Base-by-base conservation (phyloP, 805 yeast species). In the Metahyphopichia silvanorum region DNA sequence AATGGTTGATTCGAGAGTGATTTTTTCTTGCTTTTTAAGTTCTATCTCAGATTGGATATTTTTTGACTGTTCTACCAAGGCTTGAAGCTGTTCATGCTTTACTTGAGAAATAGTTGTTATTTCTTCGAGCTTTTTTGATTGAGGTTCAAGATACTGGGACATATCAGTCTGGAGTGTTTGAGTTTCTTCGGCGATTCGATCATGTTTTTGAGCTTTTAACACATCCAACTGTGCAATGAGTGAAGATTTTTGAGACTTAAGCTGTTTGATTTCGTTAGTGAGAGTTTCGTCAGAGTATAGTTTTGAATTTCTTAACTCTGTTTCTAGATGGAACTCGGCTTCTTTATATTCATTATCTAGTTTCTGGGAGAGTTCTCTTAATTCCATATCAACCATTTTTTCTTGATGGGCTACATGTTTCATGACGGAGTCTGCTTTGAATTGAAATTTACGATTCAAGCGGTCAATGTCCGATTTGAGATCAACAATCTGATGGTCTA, bases 261-360 rank as follows among this genome's bases (percentile, higher is more conserved):
- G 33, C 0, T 37, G 29, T 4, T 31, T 23, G 10, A 58, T 46
- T 20, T 55, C 51, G 6, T 37, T 25, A 9, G 39, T 12, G 4
- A 46, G 14, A 4, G 43, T 44, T 5, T 50, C 51, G 38, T 57
- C 60, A 11, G 47, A 40, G 28, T 40, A 53, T 14, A 32, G 31
- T 19, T 45, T 39, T 0, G 65, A 63, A 3, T 42, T 35, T 12
- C 51, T 43, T 4, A 69, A 39, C 32, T 63, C 66, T 16, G 55
- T 40, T n/a, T 55, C 49, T 22, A 66, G 39, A 30, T 66, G 64
- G 38, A 55, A 60, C 20, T 53, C 48, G 23, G 60, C 37, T 23
- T 58, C 61, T 20, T 57, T 51, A 37, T 38, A 62, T 25, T 57
- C 58, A 31, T 46, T 51, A 22, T 41, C 46, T 12, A 53, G 45